phyloP scores from a whole-genome alignment of 768 basidiomycete species.

The Cystobasidium tubakii region DNA sequence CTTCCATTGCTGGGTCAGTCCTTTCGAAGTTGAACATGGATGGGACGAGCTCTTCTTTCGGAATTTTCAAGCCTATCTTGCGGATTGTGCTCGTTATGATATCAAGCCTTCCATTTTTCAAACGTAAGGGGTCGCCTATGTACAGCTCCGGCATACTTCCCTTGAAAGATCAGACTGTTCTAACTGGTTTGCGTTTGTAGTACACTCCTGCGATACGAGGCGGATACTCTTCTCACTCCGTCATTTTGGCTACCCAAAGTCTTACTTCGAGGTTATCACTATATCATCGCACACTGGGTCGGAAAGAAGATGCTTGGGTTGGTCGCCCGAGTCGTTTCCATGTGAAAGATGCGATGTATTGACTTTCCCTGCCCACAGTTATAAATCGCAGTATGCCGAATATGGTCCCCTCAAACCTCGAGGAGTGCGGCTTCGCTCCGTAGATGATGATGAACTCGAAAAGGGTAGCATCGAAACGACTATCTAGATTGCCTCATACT shows the following conservation, averaged over 20 bases:
- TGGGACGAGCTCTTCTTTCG: slow-evolving; percentile 15
- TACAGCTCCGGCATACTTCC: neutral
- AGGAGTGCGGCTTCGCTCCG: neutral
- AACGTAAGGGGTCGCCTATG: neutral
- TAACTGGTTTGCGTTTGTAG: neutral
- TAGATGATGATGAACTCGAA: neutral
- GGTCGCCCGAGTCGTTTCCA: neutral
- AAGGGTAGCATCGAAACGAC: neutral
- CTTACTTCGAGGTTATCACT: neutral
- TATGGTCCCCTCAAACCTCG: neutral
- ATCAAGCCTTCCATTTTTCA: slow-evolving; percentile 11
- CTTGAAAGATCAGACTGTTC: neutral
- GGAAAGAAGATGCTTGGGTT: neutral
- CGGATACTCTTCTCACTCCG: slow-evolving; percentile 22
- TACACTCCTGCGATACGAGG: neutral
- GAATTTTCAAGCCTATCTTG: slow-evolving; percentile 10
- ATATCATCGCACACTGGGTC: neutral
- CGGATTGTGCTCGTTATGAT: neutral
- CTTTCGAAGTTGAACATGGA: neutral
- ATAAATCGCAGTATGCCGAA: neutral
- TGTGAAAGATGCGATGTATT: neutral
- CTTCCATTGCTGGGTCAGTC: slow-evolving; percentile 19
- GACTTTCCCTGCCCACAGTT: neutral
- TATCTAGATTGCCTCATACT: no score
- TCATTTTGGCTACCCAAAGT: neutral